Percentiles rank a stretch among this genome's conserved stretches.
Evolutionary conservation across 192 early-diverging fungal species (phyloP).

Genomic region (Coemansia sp.): DNA sequence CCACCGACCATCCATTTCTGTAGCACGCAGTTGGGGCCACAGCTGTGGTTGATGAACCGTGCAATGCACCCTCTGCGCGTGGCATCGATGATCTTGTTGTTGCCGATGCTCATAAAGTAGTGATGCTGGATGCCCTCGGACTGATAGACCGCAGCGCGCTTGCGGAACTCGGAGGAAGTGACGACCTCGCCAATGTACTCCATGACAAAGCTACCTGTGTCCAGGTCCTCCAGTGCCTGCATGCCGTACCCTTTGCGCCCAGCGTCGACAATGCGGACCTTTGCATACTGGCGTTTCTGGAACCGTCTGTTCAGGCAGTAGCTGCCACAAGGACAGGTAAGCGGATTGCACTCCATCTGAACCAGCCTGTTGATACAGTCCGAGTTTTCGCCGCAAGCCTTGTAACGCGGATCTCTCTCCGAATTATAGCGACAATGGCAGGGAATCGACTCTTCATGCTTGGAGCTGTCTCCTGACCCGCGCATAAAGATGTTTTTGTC

Average conservation of each 20-base stretch:
- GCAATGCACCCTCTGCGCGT: constrained; percentile 88
- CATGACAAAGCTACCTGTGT: constrained; percentile 88
- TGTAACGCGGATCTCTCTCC: constrained; percentile 58
- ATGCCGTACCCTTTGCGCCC: constrained; percentile 96
- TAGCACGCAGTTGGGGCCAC: constrained; percentile 89
- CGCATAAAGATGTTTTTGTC: constrained; percentile 51
- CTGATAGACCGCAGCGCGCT: constrained; percentile 80
- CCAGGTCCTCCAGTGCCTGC: constrained; percentile 65
- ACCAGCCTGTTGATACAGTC: constrained; percentile 92
- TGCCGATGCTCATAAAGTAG: constrained; percentile 96
- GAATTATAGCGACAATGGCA: constrained; percentile 55
- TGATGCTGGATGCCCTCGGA: constrained; percentile 84
- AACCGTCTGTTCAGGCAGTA: constrained; percentile 92
- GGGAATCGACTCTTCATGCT: constrained; percentile 49
- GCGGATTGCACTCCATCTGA: constrained; percentile 87
- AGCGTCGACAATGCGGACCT: constrained; percentile 84
- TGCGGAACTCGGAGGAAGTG: constrained; percentile 73
- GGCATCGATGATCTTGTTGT: constrained; percentile 96
- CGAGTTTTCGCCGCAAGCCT: constrained; percentile 85
- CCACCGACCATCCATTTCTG: constrained; percentile 97
- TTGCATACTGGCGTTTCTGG: constrained; percentile 79
- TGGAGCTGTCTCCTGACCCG: constrained; percentile 31
- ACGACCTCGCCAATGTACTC: constrained; percentile 98
- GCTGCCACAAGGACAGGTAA: constrained; percentile 83
- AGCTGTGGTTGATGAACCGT: constrained; percentile 98